Evolutionary conservation across 2,329 filamentous ascomycete species (phyloP).

Genomic region (Arthroderma sp.): DNA sequence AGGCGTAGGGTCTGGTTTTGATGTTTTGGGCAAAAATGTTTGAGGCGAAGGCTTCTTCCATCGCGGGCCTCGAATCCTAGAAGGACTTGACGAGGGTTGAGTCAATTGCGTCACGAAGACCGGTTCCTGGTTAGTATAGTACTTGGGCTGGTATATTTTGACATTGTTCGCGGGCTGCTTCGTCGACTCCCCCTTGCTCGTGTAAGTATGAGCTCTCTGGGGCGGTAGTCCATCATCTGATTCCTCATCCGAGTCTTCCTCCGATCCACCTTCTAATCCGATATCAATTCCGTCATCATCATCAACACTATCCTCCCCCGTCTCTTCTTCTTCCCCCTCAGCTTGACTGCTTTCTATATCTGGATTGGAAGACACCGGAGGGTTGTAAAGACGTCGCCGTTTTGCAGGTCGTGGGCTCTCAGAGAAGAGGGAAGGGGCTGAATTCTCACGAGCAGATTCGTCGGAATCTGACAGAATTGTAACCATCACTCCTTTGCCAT

Average conservation of each 20-base stretch:
- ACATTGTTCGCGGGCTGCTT: not conserved
- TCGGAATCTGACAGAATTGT: not conserved
- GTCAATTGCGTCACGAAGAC: conserved; percentile 40
- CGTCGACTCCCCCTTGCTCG: not conserved
- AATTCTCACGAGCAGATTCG: not conserved
- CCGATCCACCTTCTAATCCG: not conserved
- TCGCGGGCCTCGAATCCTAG: conserved; percentile 40
- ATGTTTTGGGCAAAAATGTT: not conserved
- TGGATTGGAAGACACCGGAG: not conserved
- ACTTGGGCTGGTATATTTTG: conserved; percentile 32
- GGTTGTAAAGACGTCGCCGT: conserved; percentile 23
- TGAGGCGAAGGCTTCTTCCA: conserved; percentile 35
- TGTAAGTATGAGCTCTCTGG: not conserved
- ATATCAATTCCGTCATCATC: not conserved
- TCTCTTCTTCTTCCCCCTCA: not conserved
- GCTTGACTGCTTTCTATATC: not conserved
- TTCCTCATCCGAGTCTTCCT: not conserved
- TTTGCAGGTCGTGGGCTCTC: conserved; percentile 24
- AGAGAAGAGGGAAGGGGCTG: not conserved
- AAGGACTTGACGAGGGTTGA: conserved; percentile 39
- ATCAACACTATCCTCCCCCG: not conserved
- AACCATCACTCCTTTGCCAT: conserved; percentile 3
- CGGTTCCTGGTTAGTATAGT: conserved; percentile 29
- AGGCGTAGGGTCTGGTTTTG: not conserved
- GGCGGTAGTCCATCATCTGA: not conserved